A percentile compares a stretch with the other conserved stretches of the same genome.
phyloP scores from a whole-genome alignment of 2,329 filamentous ascomycete species.

The Colletotrichum sp. region DNA sequence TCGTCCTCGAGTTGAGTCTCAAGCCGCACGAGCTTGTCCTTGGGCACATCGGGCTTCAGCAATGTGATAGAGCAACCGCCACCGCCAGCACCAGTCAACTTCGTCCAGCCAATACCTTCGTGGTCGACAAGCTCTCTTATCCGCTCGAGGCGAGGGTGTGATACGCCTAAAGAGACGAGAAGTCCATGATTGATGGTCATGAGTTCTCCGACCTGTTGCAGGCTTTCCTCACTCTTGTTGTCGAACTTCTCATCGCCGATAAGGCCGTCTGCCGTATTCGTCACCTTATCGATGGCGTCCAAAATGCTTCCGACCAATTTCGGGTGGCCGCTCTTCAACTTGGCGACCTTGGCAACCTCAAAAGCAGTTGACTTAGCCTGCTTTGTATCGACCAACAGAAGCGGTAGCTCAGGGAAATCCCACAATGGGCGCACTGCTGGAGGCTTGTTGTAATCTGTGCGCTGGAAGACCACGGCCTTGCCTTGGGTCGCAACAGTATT shows the following conservation, averaged over 20 bases:
- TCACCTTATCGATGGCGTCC: constrained; percentile 81
- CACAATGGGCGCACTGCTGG: constrained; percentile 78
- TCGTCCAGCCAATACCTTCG: constrained; percentile 92
- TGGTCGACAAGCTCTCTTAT: constrained; percentile 91
- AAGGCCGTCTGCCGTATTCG: constrained; percentile 57
- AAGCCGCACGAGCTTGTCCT: constrained; percentile 64
- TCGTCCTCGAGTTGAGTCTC: constrained; percentile 70
- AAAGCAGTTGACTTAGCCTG: constrained; percentile 84
- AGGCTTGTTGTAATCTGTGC: constrained; percentile 77
- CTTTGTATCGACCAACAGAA: constrained; percentile 88
- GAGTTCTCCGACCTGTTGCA: constrained; percentile 82
- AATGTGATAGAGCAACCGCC: constrained; percentile 96
- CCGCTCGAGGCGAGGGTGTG: constrained; percentile 90
- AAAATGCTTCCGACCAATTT: constrained; percentile 81
- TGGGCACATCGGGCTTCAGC: constrained; percentile 69
- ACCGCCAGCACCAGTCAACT: constrained; percentile 93
- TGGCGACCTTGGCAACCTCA: constrained; percentile 86
- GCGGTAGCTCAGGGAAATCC: constrained; percentile 89
- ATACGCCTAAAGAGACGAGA: constrained; percentile 89
- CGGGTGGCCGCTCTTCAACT: constrained; percentile 74
- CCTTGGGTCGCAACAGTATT: constrained; percentile 95
- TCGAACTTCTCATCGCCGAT: constrained; percentile 72
- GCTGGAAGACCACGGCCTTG: constrained; percentile 91
- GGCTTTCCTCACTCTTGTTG: constrained; percentile 62
- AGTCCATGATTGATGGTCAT: constrained; percentile 95